phyloP scores from a whole-genome alignment of 2,329 filamentous ascomycete species.

The Davidsoniella australis region DNA sequence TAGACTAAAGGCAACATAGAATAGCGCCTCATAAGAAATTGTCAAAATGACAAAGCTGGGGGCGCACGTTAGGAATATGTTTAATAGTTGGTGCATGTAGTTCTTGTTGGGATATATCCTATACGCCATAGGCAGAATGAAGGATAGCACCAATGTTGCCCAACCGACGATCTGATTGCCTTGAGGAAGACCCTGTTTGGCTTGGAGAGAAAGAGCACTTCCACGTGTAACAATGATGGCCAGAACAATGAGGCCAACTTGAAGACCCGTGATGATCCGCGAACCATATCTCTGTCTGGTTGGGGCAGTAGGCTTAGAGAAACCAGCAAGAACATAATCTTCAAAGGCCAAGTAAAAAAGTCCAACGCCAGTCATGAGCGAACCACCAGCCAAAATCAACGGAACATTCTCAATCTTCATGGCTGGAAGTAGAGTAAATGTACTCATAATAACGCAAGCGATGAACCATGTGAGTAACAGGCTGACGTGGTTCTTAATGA shows the following conservation, averaged over 20 bases:
- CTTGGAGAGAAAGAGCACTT: conserved; percentile 69
- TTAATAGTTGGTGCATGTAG: conserved; percentile 75
- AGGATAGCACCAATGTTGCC: conserved; percentile 56
- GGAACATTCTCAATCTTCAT: conserved; percentile 65
- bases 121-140: conserved; percentile 69
- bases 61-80: conserved; percentile 83
- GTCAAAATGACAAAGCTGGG: conserved; percentile 91
- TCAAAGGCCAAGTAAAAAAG: conserved; percentile 68
- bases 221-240: conserved; percentile 76
- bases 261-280: conserved; percentile 42
- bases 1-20: conserved; percentile 78
- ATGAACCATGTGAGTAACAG: conserved; percentile 56
- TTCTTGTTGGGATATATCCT: conserved; percentile 63
- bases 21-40: conserved; percentile 92
- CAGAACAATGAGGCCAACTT: conserved; percentile 63
- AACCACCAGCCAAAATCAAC: conserved; percentile 58
- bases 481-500: conserved; percentile 47
- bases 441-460: conserved; percentile 70
- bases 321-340: conserved; percentile 36
- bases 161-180: conserved; percentile 83
- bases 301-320: conserved; percentile 18
- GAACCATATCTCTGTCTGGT: conserved; percentile 13
- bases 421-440: conserved; percentile 75
- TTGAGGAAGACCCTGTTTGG: conserved; percentile 65
- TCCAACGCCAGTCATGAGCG: conserved; percentile 61